Evolutionary conservation across 1,284 basidiomycete genomes (phyloP).

Genomic region (Cerrena zonata): DNA sequence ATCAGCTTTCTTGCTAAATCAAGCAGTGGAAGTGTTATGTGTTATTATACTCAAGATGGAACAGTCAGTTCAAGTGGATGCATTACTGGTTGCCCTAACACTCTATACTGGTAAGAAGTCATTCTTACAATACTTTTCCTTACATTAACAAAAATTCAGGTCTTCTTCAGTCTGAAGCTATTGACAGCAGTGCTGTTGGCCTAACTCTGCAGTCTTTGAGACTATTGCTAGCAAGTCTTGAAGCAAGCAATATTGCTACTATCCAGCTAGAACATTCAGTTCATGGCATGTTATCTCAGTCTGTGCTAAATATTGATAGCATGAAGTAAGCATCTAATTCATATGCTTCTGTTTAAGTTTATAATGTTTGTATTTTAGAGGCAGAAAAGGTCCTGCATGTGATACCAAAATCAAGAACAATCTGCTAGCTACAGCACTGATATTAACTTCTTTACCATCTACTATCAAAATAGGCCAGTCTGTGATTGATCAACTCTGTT

Average conservation of each 20-base stretch:
- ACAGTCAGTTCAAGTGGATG: not conserved
- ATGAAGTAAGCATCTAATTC: constrained; percentile 64
- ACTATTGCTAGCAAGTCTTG: constrained; percentile 50
- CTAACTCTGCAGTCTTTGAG: constrained; percentile 79
- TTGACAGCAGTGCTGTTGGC: constrained; percentile 72
- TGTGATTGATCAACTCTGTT: constrained; percentile 81
- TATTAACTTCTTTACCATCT: constrained; percentile 76
- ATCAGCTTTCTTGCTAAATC: not conserved
- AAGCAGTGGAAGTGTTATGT: not conserved
- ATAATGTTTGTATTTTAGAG: constrained; percentile 40
- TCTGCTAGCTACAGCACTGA: constrained; percentile 78
- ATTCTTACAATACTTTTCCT: not conserved
- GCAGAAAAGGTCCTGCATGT: constrained; percentile 72
- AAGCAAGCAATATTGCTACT: constrained; percentile 14
- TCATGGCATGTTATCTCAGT: constrained; percentile 82
- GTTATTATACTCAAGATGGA: not conserved
- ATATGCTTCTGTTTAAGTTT: constrained; percentile 1
- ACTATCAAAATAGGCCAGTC: constrained; percentile 66
- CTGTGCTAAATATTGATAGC: constrained; percentile 82
- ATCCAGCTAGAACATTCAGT: constrained; percentile 58
- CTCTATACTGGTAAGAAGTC: not conserved
- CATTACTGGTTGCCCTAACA: not conserved
- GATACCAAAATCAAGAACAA: constrained; percentile 87
- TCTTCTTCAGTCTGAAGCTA: constrained; percentile 77
- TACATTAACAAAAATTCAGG: constrained; percentile 38